Conservation (phyloP, 345 rosid genomes). For the Trapa incisa region DNA sequence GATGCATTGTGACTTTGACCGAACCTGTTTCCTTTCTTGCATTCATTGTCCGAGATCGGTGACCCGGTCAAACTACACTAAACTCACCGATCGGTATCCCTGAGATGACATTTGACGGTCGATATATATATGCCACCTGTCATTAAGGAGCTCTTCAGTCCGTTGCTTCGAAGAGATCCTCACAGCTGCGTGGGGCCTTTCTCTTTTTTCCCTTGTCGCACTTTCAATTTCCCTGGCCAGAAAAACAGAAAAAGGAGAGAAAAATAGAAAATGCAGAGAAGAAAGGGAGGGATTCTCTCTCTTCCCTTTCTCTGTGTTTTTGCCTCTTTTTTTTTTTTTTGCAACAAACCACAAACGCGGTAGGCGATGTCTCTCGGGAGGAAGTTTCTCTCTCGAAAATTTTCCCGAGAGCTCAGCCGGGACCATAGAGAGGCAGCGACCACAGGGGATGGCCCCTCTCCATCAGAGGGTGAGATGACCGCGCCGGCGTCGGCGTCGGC, state of each 20-base stretch:
- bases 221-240: neutral
- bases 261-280: neutral
- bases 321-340: neutral
- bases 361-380: neutral
- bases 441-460: conserved; percentile 1
- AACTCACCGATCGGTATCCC: no score
- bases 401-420: conserved; percentile 3
- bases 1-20: neutral
- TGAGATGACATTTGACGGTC: neutral
- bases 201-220: no score
- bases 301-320: neutral
- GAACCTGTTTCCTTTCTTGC: neutral
- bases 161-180: neutral
- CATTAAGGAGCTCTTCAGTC: no score
- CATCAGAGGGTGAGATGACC: neutral
- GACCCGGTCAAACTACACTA: no score
- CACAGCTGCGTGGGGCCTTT: neutral
- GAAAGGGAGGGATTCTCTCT: neutral
- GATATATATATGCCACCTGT: neutral
- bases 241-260: neutral
- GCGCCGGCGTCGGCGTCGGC: conserved; percentile 4
- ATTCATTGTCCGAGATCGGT: no score
- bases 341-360: no score
- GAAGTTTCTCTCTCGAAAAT: conserved; percentile 6
- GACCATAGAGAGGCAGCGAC: neutral